phyloP scores from a whole-genome alignment of 352 stramenopile genomes.

The Pythium diclinum region DNA sequence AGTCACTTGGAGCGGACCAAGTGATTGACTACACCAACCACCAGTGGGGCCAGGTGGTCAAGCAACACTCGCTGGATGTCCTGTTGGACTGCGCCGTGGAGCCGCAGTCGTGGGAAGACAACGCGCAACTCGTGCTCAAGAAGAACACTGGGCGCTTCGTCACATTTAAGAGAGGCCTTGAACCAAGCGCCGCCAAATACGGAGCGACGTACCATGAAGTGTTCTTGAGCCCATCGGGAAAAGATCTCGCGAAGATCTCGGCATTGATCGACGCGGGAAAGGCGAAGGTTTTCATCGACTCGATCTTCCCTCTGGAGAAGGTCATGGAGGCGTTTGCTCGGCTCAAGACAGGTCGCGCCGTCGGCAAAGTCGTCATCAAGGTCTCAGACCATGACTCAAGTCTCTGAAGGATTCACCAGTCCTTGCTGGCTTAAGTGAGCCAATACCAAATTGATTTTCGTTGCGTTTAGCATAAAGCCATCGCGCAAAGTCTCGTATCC shows the following conservation, averaged over 20 bases:
- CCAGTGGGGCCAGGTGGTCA: constrained; percentile 31
- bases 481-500: no score
- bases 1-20: constrained; percentile 36
- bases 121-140: constrained; percentile 35
- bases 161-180: constrained; percentile 28
- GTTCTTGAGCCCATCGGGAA: constrained; percentile 21
- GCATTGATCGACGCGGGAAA: constrained; percentile 37
- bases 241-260: constrained; percentile 37
- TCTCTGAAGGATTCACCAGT: not conserved
- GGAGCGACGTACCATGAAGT: constrained; percentile 34
- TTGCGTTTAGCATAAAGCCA: no score
- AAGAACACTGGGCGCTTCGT: constrained; percentile 43
- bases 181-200: constrained; percentile 50
- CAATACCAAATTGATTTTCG: no score
- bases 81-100: constrained; percentile 30
- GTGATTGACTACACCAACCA: constrained; percentile 45
- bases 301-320: constrained; percentile 45
- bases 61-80: constrained; percentile 22
- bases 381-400: not conserved
- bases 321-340: constrained; percentile 39
- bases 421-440: no score
- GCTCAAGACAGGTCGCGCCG: constrained; percentile 43
- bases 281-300: constrained; percentile 37
- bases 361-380: constrained; percentile 32
- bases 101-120: constrained; percentile 33